phyloP scores from a whole-genome alignment of 2,329 filamentous ascomycete species.

The Coccinonectria pachysandricola region DNA sequence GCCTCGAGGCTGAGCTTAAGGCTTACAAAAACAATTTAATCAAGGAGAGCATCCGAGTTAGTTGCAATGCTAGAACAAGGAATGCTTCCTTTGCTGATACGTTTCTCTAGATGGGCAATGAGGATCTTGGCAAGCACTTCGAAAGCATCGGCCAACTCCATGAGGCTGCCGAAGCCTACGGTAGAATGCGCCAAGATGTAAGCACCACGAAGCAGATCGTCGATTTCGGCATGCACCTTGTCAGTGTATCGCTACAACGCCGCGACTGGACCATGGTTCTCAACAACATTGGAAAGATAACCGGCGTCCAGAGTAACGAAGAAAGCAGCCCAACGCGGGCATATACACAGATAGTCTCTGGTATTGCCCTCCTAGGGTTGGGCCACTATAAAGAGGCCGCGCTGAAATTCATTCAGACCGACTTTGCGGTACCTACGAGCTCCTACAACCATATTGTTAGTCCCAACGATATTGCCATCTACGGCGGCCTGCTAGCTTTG shows the following conservation, averaged over 20 bases:
- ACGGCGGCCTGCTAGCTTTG: constrained; percentile 81
- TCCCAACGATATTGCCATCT: constrained; percentile 82
- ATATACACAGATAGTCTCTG: constrained; percentile 40
- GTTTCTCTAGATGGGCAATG: constrained; percentile 72
- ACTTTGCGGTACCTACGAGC: constrained; percentile 37
- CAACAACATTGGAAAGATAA: constrained; percentile 52
- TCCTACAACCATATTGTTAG: constrained; percentile 64
- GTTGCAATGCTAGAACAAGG: background rate
- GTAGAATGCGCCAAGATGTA: constrained; percentile 83
- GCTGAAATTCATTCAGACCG: constrained; percentile 54
- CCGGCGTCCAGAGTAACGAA: constrained; percentile 35
- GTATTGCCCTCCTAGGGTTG: constrained; percentile 40
- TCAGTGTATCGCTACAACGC: constrained; percentile 65
- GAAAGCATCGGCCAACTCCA: constrained; percentile 66
- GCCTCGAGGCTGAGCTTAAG: constrained; percentile 77
- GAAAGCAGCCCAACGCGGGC: constrained; percentile 36
- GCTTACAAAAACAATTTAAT: constrained; percentile 95
- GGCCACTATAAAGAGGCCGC: constrained; percentile 54
- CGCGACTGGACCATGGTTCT: constrained; percentile 65
- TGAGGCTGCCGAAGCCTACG: constrained; percentile 66
- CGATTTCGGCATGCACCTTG: constrained; percentile 70
- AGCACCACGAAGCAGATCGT: constrained; percentile 74
- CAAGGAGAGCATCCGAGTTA: constrained; percentile 87
- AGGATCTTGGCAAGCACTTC: constrained; percentile 79
- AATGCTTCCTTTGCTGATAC: background rate